Percentiles rank a stretch among this genome's conserved stretches.
These are phyloP conservation scores for Saururus chinensis DNA, from an alignment of 164 flowering plant genomes.

Conservation along the genomic window DNA sequence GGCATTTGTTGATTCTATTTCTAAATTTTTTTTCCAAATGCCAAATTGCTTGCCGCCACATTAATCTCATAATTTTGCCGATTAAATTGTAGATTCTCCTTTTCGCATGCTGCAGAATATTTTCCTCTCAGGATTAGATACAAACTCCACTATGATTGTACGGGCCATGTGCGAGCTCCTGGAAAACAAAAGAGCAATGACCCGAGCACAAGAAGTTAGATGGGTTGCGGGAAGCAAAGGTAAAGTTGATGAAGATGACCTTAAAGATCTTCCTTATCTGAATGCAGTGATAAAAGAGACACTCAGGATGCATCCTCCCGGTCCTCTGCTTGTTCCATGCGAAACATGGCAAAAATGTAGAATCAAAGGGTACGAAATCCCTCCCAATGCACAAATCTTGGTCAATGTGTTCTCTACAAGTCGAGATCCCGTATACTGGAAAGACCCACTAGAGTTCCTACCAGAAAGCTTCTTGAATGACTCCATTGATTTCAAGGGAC, in stretches of 20 bases:
- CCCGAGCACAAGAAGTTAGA: not conserved
- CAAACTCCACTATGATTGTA: not conserved
- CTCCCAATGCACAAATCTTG: not conserved
- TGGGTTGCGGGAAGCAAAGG: not conserved
- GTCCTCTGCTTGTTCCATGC: not conserved
- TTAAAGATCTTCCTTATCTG: not conserved
- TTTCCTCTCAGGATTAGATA: not conserved
- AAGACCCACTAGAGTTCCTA: not conserved
- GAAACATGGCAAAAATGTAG: not conserved
- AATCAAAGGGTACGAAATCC: slow-evolving; percentile 1
- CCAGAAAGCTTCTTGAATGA: not conserved
- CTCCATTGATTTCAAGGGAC: not conserved
- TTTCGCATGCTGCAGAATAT: not conserved
- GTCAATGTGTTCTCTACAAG: not conserved
- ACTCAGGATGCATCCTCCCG: slow-evolving; percentile 1
- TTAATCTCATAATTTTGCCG: too few relatives aligned
- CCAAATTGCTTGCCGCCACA: too few relatives aligned
- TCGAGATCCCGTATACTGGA: not conserved
- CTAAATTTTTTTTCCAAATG: not conserved
- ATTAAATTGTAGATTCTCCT: not conserved
- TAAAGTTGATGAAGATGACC: not conserved
- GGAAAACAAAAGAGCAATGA: not conserved
- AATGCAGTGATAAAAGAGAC: slow-evolving; percentile 2
- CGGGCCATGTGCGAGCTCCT: slow-evolving; percentile 3
- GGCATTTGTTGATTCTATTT: too few relatives aligned